A percentile compares a stretch with the other conserved stretches of the same genome.
These are phyloP conservation scores for Macrolepiota dolichaula DNA, from an alignment of 768 basidiomycete species.

Conservation along the genomic window DNA sequence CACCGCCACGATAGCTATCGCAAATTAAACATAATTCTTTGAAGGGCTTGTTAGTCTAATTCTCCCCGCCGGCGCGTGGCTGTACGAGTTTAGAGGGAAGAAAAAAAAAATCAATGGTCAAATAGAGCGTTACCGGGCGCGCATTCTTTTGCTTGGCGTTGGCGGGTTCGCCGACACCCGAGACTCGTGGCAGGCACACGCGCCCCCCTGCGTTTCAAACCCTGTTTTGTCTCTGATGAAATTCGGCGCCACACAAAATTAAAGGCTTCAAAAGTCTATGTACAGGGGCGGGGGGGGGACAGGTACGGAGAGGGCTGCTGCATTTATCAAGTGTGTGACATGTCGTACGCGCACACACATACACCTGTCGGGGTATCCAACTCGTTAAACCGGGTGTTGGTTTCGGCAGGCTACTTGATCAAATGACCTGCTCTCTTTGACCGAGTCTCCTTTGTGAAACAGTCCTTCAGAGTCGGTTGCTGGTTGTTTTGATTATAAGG, in stretches of 20 bases:
- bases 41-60: background rate
- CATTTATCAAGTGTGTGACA: background rate
- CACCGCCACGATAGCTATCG: background rate
- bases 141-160: background rate
- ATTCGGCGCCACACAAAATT: background rate
- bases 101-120: background rate
- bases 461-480: background rate
- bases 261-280: background rate
- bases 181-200: background rate
- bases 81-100: background rate
- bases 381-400: background rate
- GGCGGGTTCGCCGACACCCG: background rate
- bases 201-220: conserved; percentile 5
- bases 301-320: background rate
- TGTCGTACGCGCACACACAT: too few relatives aligned
- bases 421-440: background rate
- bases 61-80: background rate
- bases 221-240: too few relatives aligned
- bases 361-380: too few relatives aligned
- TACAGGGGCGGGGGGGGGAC: background rate
- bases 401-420: background rate
- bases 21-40: background rate
- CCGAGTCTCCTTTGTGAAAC: background rate
- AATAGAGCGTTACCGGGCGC: background rate
- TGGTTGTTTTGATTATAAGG: background rate